phyloP scores from a whole-genome alignment of 805 yeast species.

The Candida rishiriensis region DNA sequence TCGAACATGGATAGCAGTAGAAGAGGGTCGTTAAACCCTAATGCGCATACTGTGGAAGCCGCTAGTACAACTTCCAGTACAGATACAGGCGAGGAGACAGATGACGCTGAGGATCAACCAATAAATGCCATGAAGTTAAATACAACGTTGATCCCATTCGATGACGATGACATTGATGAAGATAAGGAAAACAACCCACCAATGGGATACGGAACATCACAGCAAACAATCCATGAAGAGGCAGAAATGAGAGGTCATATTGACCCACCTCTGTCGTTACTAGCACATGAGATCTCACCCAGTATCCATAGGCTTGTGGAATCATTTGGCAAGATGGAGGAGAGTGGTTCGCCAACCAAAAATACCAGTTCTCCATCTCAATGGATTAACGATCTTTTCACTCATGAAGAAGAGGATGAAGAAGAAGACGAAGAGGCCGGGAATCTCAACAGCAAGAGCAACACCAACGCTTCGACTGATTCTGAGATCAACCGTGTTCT shows the following conservation, averaged over 20 bases:
- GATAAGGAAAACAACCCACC: constrained; percentile 30
- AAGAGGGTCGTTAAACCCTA: not conserved
- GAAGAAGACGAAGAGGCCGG: constrained; percentile 7
- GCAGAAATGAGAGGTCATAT: not conserved
- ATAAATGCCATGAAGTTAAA: constrained; percentile 47
- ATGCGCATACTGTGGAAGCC: not conserved
- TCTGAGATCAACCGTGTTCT: constrained; percentile 25
- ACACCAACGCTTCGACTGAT: constrained; percentile 14
- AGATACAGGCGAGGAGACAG: constrained; percentile 5
- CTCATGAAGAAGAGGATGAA: constrained; percentile 23
- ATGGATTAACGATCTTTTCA: constrained; percentile 30
- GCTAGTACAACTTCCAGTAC: not conserved
- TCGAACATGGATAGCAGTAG: not conserved
- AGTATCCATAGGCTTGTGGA: constrained; percentile 30
- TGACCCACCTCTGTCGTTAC: constrained; percentile 16
- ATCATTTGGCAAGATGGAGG: constrained; percentile 24
- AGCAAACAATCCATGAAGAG: constrained; percentile 2
- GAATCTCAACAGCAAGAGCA: not conserved
- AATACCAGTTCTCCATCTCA: constrained; percentile 15
- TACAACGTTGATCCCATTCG: constrained; percentile 50
- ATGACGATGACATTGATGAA: constrained; percentile 37
- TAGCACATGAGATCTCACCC: constrained; percentile 30
- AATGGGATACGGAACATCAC: not conserved
- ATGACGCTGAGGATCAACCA: constrained; percentile 33
- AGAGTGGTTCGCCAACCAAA: constrained; percentile 26